Evolutionary conservation across 495 filamentous ascomycete genomes (phyloP), one percentile per base, ranked within the genome.

Genomic region (Podospora fimiseda): DNA sequence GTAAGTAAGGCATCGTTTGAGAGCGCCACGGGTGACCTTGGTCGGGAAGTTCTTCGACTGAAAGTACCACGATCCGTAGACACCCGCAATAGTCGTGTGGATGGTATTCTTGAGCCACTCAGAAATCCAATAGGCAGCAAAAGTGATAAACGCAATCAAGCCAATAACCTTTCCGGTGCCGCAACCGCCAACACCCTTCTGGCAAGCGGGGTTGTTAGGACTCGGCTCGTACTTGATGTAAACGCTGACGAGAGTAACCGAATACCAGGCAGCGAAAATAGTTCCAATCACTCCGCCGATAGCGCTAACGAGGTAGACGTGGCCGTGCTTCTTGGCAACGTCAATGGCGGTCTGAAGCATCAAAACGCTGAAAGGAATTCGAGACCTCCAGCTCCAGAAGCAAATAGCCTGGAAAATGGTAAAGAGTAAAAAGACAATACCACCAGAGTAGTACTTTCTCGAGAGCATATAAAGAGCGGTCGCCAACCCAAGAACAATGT

Each of bases 41-140:
- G 73, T 80, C 3, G 90, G 90, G 64, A 87, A 85, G 41, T 86
- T 86, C 15, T 78, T 71, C 30, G 75, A 70, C 58, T 75, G 84
- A 73, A 95, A 96, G 70, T 95, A 97, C 91, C 91, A 96, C 1
- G 86, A 86, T 0, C 89, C 91, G 56, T 95, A 96, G 11, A 95
- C 85, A 9, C 92, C 89, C 0, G 87, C 86, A 61, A 95, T 85
- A 18, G 85, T 89, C 24, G 83, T 85, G 67, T 97, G 90, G 33
- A 96, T 86, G 14, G 85, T 88, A 66, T 95, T 96, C 71, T 96
- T 95, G 51, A 95, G 64, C 79, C 86, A 89, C 63, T 96, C 90
- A 20, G 84, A 86, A 57, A 95, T 82, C 92, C 90, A 97, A 70
- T 94, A 95, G 60, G 78, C 82, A 20, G 90, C 88, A 61, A 96